Evolutionary conservation across 169 alveolate species (phyloP).

Genomic region (Cryptosporidium viatorum): DNA sequence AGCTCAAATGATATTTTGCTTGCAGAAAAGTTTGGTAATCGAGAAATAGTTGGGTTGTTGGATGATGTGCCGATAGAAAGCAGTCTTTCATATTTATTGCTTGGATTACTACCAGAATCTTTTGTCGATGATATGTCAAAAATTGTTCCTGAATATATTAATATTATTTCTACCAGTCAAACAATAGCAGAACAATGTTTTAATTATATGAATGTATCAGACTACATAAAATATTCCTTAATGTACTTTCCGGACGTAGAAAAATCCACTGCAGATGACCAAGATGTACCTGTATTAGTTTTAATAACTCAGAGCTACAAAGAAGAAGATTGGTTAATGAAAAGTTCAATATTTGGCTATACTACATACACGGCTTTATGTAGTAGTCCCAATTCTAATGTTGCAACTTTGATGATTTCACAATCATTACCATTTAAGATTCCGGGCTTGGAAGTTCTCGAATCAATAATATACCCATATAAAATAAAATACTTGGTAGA

Average conservation of each 20-base stretch:
- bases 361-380: conserved; percentile 34
- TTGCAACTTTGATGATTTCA: conserved; percentile 21
- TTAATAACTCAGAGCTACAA: conserved; percentile 64
- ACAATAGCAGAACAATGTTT: conserved; percentile 57
- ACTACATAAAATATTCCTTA: conserved; percentile 40
- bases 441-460: conserved; percentile 49
- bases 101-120: conserved; percentile 10
- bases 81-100: conserved; percentile 7
- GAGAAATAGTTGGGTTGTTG: conserved; percentile 6
- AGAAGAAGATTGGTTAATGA: conserved; percentile 4
- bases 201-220: conserved; percentile 45
- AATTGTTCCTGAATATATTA: conserved; percentile 22
- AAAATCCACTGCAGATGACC: not conserved
- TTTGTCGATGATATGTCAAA: conserved; percentile 34
- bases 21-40: conserved; percentile 22
- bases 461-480: conserved; percentile 54
- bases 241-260: conserved; percentile 58
- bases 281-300: conserved; percentile 61
- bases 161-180: conserved; percentile 11
- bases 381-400: conserved; percentile 40
- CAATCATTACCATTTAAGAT: conserved; percentile 18
- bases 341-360: conserved; percentile 46
- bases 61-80: conserved; percentile 27
- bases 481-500: conserved; percentile 25
- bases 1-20: conserved; percentile 21